Base-by-base conservation (phyloP, 2,329 filamentous ascomycete genomes). In the Ceratocystis huliohia region DNA sequence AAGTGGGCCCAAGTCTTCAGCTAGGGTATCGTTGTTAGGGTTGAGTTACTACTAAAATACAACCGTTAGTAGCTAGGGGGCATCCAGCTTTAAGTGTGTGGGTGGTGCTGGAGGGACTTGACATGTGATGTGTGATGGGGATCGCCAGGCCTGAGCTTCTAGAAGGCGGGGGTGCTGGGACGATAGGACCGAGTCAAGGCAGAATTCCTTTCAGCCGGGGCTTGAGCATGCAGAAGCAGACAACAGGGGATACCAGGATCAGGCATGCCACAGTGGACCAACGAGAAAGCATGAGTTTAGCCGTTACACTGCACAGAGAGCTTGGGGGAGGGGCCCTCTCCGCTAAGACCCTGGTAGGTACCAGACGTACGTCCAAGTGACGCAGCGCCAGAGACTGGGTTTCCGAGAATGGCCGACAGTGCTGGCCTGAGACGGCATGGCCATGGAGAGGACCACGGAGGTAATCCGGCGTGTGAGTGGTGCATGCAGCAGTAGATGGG, bases 381-480 rank as follows among this genome's bases (percentile, higher is more conserved):
- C 33, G 33, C 33, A 37, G 33, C 8, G 33, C 33, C 33, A 37
- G 33, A 37, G 33, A 30, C 33, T 37, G n/a, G 7, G n/a, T 45
- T 68, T 65, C 67, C 67, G 67, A 63, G 62, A 68, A 65, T 68
- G 67, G 67, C 67, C 67, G 67, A 68, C 62, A 62, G 44, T 50
- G 61, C 48, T 22, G n/a, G 46, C 10, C 13, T 15, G 44, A 10
- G 44, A 46, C 4, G 8, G 30, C 30, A 2, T 48, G 45, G 17
- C 5, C 45, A 53, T 25, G 48, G 25, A 30, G 4, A 3, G 7
- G 28, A 17, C 28, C 28, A 17, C 17, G n/a, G 28, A n/a, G 3
- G 15, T 57, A 28, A 57, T 56, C 8, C 33, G 33, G 33, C 33
- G 33, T 37, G 33, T 37, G 33, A 8, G 33, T 37, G 33, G 33